A percentile compares a stretch with the other conserved stretches of the same genome.
phyloP scores from a whole-genome alignment of 1,284 basidiomycete genomes.

The Xerocomus nothofagi region DNA sequence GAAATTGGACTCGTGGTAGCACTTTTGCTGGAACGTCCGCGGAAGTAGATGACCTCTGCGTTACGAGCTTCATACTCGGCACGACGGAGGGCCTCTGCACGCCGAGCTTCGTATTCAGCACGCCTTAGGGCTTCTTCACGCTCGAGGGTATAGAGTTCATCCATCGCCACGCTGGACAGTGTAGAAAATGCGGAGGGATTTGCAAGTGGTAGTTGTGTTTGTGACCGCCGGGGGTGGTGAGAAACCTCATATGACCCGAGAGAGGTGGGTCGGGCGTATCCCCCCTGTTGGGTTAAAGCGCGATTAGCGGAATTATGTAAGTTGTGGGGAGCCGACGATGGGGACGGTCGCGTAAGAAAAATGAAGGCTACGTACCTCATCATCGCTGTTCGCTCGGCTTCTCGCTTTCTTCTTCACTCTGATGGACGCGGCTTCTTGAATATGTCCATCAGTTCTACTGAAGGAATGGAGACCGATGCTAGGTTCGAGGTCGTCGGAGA shows the following conservation, averaged over 20 bases:
- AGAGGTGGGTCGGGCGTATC: constrained; percentile 69
- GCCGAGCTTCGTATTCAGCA: constrained; percentile 82
- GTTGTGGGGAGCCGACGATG: constrained; percentile 21
- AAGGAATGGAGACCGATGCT: constrained; percentile 32
- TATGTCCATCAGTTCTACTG: constrained; percentile 18
- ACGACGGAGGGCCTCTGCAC: constrained; percentile 75
- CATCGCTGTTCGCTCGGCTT: constrained; percentile 75
- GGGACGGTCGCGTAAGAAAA: constrained; percentile 5
- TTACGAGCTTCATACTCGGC: constrained; percentile 73
- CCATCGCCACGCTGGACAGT: constrained; percentile 79
- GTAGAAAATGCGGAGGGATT: constrained; percentile 66
- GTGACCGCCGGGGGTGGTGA: constrained; percentile 43
- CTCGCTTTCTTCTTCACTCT: constrained; percentile 69
- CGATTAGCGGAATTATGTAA: constrained; percentile 25
- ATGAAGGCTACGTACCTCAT: constrained; percentile 55
- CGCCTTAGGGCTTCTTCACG: constrained; percentile 78
- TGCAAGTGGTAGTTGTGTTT: constrained; percentile 35
- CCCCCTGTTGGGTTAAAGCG: constrained; percentile 40
- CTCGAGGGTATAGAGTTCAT: constrained; percentile 85
- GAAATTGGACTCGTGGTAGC: constrained; percentile 70
- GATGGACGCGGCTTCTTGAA: constrained; percentile 29
- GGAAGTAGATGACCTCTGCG: constrained; percentile 53
- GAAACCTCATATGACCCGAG: constrained; percentile 49
- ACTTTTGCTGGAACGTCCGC: constrained; percentile 54
- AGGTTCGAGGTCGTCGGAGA: constrained; percentile 37